Evolutionary conservation across 306 rosid genomes (phyloP).

Genomic region (Nissolia schottii): DNA sequence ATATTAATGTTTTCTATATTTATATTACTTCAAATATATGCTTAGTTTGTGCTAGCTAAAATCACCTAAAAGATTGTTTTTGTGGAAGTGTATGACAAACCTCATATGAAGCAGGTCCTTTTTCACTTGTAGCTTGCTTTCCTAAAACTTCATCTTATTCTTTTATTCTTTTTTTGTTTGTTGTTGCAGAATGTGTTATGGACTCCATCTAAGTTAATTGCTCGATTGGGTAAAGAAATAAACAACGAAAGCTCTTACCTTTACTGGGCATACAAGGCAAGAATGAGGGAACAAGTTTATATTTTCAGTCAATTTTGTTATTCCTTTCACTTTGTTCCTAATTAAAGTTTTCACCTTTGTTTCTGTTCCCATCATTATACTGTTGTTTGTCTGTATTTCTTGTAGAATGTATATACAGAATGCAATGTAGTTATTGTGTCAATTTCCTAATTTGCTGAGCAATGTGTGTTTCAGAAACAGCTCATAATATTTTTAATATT

Average conservation of each 20-base stretch:
- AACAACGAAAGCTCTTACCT: conserved; percentile 77
- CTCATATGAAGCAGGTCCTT: background rate
- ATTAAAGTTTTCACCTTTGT: background rate
- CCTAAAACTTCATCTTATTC: background rate
- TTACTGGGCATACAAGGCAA: conserved; percentile 89
- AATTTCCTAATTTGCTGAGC: background rate
- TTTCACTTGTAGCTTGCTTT: background rate
- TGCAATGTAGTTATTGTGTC: background rate
- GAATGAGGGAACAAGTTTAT: conserved; percentile 14
- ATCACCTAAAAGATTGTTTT: background rate
- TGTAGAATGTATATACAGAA: background rate
- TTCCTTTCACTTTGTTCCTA: conserved; percentile 1
- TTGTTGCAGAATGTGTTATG: conserved; percentile 56
- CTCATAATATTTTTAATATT: background rate
- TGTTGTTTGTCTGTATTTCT: background rate
- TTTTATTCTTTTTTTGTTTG: background rate
- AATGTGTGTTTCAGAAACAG: background rate
- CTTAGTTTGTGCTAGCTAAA: background rate
- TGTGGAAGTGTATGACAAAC: background rate
- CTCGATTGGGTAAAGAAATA: conserved; percentile 89
- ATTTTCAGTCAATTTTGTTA: conserved; percentile 6
- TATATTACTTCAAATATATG: background rate
- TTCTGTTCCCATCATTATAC: background rate
- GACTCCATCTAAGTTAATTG: conserved; percentile 83
- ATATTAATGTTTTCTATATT: background rate